These are phyloP conservation scores for Tephrocybe sp. DNA, from an alignment of 768 basidiomycete genomes.

Conservation along the genomic window DNA sequence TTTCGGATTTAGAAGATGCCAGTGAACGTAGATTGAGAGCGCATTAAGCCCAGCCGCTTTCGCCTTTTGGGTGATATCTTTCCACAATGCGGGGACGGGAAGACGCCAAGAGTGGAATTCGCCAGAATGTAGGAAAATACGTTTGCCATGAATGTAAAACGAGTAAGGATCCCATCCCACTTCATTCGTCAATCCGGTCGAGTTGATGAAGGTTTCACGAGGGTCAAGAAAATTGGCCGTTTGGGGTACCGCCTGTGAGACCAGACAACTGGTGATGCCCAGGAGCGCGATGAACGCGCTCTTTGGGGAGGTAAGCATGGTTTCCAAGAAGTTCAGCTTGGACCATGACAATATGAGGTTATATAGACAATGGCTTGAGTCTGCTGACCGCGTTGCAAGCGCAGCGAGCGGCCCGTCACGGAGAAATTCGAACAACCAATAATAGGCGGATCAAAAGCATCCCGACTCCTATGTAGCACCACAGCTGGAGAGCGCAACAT, in stretches of 20 bases:
- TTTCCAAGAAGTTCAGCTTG: not conserved
- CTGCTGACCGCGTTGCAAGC: slow-evolving; percentile 10
- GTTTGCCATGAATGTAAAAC: slow-evolving; percentile 14
- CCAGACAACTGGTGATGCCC: slow-evolving; percentile 1
- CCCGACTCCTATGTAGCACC: too few species aligned
- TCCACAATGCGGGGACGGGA: slow-evolving; percentile 16
- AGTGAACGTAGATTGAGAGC: slow-evolving; percentile 18
- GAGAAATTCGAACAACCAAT: not conserved
- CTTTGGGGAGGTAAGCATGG: slow-evolving; percentile 4
- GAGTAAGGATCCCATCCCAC: slow-evolving; percentile 19
- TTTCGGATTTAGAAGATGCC: slow-evolving; percentile 18
- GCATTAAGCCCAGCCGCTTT: slow-evolving; percentile 18
- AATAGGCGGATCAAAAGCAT: too few species aligned
- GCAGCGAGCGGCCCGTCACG: slow-evolving; percentile 5
- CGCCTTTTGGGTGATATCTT: slow-evolving; percentile 16
- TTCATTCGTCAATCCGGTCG: slow-evolving; percentile 12
- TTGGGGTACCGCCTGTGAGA: not conserved
- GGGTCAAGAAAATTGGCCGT: not conserved
- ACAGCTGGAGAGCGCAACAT: too few species aligned
- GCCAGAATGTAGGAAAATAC: slow-evolving; percentile 17
- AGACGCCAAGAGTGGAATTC: slow-evolving; percentile 20
- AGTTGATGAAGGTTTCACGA: slow-evolving; percentile 3
- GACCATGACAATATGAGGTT: not conserved
- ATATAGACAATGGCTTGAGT: not conserved
- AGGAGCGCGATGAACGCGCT: slow-evolving; percentile 1